Percentiles rank a stretch among this genome's conserved stretches.
phyloP scores from a whole-genome alignment of 805 yeast species.

The Wickerhamiella allomyrinae region DNA sequence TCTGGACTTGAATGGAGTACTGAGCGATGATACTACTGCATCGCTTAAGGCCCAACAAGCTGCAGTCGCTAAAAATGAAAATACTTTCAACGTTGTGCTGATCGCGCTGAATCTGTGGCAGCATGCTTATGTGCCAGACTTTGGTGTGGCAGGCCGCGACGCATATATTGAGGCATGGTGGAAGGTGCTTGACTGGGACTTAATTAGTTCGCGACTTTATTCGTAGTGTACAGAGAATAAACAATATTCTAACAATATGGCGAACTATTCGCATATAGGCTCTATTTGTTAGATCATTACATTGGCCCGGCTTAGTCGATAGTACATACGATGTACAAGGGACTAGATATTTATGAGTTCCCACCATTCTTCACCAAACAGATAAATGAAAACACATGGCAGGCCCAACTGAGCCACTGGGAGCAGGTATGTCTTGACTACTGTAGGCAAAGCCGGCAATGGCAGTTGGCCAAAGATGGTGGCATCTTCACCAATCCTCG shows the following conservation, averaged over 20 bases:
- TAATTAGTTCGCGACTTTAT: neutral
- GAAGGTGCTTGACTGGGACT: conserved; percentile 71
- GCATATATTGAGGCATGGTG: conserved; percentile 61
- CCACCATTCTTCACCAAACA: conserved; percentile 91
- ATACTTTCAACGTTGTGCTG: conserved; percentile 40
- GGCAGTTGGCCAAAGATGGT: conserved; percentile 31
- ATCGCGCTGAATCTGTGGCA: conserved; percentile 80
- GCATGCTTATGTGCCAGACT: conserved; percentile 71
- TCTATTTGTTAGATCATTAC: no score
- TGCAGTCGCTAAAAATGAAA: conserved; percentile 21
- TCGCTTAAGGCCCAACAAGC: conserved; percentile 31
- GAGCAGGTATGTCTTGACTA: conserved; percentile 43
- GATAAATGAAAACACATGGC: conserved; percentile 65
- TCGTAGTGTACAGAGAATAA: neutral
- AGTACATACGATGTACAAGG: conserved; percentile 12
- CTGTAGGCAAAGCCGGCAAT: conserved; percentile 41
- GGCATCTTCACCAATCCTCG: conserved; percentile 21
- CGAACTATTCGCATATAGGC: no score
- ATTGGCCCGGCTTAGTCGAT: no score
- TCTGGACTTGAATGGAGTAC: conserved; percentile 62
- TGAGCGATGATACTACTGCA: conserved; percentile 39
- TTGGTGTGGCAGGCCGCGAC: conserved; percentile 61
- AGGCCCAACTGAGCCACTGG: conserved; percentile 75
- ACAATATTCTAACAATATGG: no score
- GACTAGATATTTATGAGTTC: conserved; percentile 50